Base-by-base conservation (phyloP, 805 yeast species). In the Metschnikowia rubicola region DNA sequence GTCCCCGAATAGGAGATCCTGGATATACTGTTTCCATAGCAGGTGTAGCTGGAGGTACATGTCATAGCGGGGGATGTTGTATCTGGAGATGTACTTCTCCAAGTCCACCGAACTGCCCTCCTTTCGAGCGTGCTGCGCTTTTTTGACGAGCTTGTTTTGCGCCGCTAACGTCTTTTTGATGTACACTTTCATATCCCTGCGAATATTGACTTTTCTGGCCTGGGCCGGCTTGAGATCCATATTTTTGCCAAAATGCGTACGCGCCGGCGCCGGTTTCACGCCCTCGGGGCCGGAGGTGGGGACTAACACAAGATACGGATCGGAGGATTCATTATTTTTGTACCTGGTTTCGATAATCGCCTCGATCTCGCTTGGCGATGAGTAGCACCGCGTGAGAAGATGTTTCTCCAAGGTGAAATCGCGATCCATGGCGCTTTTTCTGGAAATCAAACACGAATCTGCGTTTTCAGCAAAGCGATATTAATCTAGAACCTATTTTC, bases 21-120 rank as follows among this genome's bases (percentile, higher is more conserved):
- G 68, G 40, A 84, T 80, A 60, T 90, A 90, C 13, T 67, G 67
- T n/a, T 75, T 73, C 97, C 97, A 90, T 26, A 90, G 68, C n/a
- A 59, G 58, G 59, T 84, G 75, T 66, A 88, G 68, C 2, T 76
- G 77, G 2, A 65, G 39, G 53, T 82, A 85, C 28, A 76, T 76
- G 35, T 74, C 79, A 57, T 74, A 83, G 26, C 65, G 54, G 15
- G 76, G 74, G 10, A 68, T 53, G 53, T 62, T 44, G 63, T 62
- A 57, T 49, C 56, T 61, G 51, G 53, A 39, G 4, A 72, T 39
- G 37, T 60, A 44, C 40, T 48, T 50, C 8, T 46, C 49, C 21
- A 68, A 26, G 5, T 67, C 66, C 4, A 36, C 8, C 3, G 8
- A 11, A 51, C 44, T 61, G 56, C 30, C 57, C 50, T 46, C 60